These are phyloP conservation scores for Zostera marina DNA, from an alignment of 116 monocot species.

Conservation along the genomic window DNA sequence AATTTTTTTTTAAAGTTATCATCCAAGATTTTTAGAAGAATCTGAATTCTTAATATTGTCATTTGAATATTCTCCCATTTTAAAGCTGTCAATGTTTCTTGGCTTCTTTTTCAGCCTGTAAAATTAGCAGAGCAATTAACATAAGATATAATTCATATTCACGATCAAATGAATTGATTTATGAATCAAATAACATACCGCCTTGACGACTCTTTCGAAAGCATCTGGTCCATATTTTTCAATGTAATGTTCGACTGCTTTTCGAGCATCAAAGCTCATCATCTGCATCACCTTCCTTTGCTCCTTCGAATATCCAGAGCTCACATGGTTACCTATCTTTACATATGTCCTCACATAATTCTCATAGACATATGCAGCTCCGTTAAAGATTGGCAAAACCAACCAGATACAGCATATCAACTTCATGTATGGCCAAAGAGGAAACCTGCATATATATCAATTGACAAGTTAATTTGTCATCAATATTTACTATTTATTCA, in stretches of 20 bases:
- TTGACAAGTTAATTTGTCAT: not conserved
- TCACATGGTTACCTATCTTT: constrained; percentile 40
- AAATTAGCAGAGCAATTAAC: not conserved
- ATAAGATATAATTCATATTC: not conserved
- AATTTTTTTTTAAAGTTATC: no score
- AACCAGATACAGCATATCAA: constrained; percentile 72
- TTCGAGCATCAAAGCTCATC: constrained; percentile 77
- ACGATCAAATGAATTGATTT: not conserved
- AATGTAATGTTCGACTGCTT: constrained; percentile 65
- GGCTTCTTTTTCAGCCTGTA: constrained; percentile 25
- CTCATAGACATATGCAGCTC: constrained; percentile 90
- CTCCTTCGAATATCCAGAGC: constrained; percentile 30
- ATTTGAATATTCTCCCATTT: no score
- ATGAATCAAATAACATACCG: constrained; percentile 25
- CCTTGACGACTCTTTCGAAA: constrained; percentile 55
- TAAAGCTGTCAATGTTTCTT: constrained; percentile 15
- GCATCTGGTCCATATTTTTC: constrained; percentile 52
- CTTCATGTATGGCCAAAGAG: constrained; percentile 87
- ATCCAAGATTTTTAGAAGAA: no score
- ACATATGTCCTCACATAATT: constrained; percentile 62
- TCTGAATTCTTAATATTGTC: no score
- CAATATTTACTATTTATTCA: not conserved
- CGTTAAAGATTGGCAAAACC: constrained; percentile 85
- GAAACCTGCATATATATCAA: constrained; percentile 37
- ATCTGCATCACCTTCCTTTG: constrained; percentile 67